A percentile compares a stretch with the other conserved stretches of the same genome.
These are phyloP conservation scores for Aspergillus intermedius DNA, from an alignment of 2,329 filamentous ascomycete species.

Conservation along the genomic window DNA sequence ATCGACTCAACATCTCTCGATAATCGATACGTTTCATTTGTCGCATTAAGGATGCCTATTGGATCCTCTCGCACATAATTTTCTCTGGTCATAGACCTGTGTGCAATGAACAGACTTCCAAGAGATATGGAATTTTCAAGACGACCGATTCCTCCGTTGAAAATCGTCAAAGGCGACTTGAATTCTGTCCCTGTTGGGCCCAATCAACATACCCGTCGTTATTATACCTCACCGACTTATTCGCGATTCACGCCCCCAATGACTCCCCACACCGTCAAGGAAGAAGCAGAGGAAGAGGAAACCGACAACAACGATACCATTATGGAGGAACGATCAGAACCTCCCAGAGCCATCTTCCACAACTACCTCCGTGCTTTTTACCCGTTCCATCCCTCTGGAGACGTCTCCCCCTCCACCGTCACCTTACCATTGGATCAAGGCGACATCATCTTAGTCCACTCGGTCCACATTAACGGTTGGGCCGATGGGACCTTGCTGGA, in stretches of 20 bases:
- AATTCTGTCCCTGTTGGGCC: constrained; percentile 13
- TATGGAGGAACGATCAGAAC: constrained; percentile 32
- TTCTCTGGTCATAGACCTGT: constrained; percentile 24
- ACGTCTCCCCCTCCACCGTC: constrained; percentile 75
- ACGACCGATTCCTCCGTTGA: constrained; percentile 32
- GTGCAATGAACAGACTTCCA: constrained; percentile 3
- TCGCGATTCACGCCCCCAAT: constrained; percentile 68
- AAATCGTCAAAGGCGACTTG: constrained; percentile 30
- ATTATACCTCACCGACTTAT: constrained; percentile 3
- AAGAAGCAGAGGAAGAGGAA: constrained; percentile 21
- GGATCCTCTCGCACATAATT: constrained; percentile 20
- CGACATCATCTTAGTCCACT: constrained; percentile 89
- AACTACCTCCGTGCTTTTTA: constrained; percentile 94
- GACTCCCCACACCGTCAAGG: constrained; percentile 55
- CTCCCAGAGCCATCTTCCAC: constrained; percentile 66
- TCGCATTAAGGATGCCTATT: constrained; percentile 21
- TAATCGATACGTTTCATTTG: not conserved
- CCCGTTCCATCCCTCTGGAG: constrained; percentile 74
- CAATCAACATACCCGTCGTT: constrained; percentile 3
- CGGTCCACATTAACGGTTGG: constrained; percentile 97
- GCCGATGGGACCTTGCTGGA: constrained; percentile 87
- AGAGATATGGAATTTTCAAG: constrained; percentile 29
- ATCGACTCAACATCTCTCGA: constrained; percentile 2
- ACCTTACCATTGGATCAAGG: constrained; percentile 84
- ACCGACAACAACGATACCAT: constrained; percentile 21